phyloP scores from a whole-genome alignment of 306 rosid species.

The Quercus robur region DNA sequence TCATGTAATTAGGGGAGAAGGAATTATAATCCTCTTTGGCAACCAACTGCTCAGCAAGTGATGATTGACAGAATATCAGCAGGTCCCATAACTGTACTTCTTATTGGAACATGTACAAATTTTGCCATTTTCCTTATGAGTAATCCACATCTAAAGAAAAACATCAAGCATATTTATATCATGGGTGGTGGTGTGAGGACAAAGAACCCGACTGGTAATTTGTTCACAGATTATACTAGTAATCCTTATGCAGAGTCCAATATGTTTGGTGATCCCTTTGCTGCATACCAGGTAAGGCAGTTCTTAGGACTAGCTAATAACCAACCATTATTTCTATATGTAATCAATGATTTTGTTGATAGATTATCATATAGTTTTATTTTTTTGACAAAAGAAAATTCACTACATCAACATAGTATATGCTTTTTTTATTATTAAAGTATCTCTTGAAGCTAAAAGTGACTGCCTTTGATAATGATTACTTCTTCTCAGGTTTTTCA shows the following conservation, averaged over 20 bases:
- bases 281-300: conserved; percentile 73
- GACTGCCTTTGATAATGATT: conserved; percentile 5
- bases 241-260: conserved; percentile 93
- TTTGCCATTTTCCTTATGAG: conserved; percentile 80
- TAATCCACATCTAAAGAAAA: conserved; percentile 74
- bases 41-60: conserved; percentile 82
- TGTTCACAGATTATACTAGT: conserved; percentile 64
- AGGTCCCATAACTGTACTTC: conserved; percentile 64
- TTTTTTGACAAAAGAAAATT: no score
- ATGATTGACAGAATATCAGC: conserved; percentile 73
- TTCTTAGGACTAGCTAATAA: neutral
- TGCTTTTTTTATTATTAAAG: neutral
- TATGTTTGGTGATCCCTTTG: conserved; percentile 86
- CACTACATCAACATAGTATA: neutral
- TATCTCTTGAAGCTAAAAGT: neutral
- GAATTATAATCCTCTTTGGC: conserved; percentile 60
- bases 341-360: neutral
- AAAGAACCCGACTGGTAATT: conserved; percentile 75
- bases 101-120: conserved; percentile 76
- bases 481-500: conserved; percentile 66
- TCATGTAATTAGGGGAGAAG: conserved; percentile 61
- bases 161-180: conserved; percentile 71
- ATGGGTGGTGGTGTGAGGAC: conserved; percentile 96
- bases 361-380: neutral
- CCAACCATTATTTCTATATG: neutral